phyloP scores from a whole-genome alignment of 1,284 basidiomycete species.

The Boletellus sp. region DNA sequence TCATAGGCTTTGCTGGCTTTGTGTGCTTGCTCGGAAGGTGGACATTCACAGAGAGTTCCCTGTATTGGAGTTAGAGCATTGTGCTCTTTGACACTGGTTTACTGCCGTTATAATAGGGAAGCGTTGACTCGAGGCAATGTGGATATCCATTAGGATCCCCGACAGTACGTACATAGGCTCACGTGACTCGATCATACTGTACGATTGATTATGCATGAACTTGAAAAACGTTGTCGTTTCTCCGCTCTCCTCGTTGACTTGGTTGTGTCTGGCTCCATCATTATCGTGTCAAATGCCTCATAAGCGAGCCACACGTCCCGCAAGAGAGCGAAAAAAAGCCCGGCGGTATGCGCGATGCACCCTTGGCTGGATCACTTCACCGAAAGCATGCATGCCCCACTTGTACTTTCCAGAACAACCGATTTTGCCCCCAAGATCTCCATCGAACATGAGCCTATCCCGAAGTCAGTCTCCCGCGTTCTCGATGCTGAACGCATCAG shows the following conservation, averaged over 20 bases:
- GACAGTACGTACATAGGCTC: neutral
- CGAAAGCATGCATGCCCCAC: neutral
- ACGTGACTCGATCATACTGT: conserved; percentile 17
- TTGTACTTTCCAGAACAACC: conserved; percentile 38
- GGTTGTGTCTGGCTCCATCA: conserved; percentile 8
- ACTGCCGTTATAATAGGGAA: conserved; percentile 2
- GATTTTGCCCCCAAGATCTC: conserved; percentile 46
- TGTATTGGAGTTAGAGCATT: conserved; percentile 35
- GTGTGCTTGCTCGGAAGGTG: conserved; percentile 26
- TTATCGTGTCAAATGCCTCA: conserved; percentile 52
- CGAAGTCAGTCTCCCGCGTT: conserved; percentile 62
- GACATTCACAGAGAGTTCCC: conserved; percentile 33
- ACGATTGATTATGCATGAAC: neutral
- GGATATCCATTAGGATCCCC: neutral
- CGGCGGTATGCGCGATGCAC: conserved; percentile 35
- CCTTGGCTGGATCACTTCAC: neutral
- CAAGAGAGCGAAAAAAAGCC: conserved; percentile 39
- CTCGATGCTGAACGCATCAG: conserved; percentile 59
- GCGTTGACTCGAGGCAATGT: conserved; percentile 1
- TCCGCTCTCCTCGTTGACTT: neutral
- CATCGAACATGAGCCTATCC: conserved; percentile 53
- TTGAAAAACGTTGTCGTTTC: conserved; percentile 17
- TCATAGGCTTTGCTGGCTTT: conserved; percentile 49
- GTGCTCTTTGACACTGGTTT: conserved; percentile 11
- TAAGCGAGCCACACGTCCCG: conserved; percentile 55